These are phyloP conservation scores for Gentiana straminea DNA, from an alignment of 257 asterid genomes.

Conservation along the genomic window DNA sequence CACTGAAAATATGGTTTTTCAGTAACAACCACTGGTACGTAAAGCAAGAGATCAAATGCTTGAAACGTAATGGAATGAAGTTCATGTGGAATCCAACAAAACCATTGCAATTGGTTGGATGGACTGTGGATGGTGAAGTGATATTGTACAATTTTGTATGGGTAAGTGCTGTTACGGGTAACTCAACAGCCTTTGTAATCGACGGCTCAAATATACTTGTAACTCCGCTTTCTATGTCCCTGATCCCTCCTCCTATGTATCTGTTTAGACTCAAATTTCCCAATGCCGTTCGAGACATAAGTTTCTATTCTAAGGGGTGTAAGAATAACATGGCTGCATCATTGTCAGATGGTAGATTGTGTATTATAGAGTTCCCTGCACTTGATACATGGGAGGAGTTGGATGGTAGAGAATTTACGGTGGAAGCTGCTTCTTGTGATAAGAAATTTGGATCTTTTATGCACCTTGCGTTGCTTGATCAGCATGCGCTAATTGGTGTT, in stretches of 20 bases:
- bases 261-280: conserved; percentile 59
- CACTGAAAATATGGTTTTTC: conserved; percentile 71
- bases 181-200: conserved; percentile 76
- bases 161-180: conserved; percentile 71
- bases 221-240: conserved; percentile 66
- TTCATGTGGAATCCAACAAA: conserved; percentile 79
- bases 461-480: conserved; percentile 71
- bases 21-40: conserved; percentile 89
- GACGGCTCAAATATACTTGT: conserved; percentile 65
- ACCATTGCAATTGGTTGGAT: conserved; percentile 54
- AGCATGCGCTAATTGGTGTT: conserved; percentile 57
- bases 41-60: conserved; percentile 78
- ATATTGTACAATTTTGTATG: conserved; percentile 54
- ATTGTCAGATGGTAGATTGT: conserved; percentile 77
- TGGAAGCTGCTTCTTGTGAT: conserved; percentile 46
- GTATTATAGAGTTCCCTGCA: conserved; percentile 70
- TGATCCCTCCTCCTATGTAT: conserved; percentile 92
- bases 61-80: conserved; percentile 48
- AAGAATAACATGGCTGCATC: conserved; percentile 60
- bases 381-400: conserved; percentile 84
- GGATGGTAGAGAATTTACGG: conserved; percentile 53
- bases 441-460: conserved; percentile 26
- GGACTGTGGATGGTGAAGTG: conserved; percentile 72
- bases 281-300: conserved; percentile 43
- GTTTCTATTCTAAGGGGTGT: conserved; percentile 31